phyloP scores from a whole-genome alignment of 2,329 filamentous ascomycete genomes.

The Dothideomycetidae sp. region DNA sequence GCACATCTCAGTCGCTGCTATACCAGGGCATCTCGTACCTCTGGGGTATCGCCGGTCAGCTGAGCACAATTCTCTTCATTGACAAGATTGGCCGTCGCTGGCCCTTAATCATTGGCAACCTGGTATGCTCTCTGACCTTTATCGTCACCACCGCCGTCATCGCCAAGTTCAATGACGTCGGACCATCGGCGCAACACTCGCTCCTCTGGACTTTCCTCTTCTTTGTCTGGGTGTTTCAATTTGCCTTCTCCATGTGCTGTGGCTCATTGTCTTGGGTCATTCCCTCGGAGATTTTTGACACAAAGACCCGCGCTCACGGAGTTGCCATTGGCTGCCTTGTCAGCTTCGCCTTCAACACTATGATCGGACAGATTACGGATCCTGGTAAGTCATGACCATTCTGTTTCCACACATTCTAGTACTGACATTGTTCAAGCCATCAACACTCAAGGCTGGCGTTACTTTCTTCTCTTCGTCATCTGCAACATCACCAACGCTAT shows the following conservation, averaged over 20 bases:
- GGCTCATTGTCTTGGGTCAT: slow-evolving; percentile 18
- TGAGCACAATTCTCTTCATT: slow-evolving; percentile 15
- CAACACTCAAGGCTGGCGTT: slow-evolving; percentile 19
- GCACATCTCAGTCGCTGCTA: slow-evolving; percentile 13
- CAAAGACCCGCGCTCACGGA: slow-evolving; percentile 14
- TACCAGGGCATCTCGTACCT: slow-evolving; percentile 15
- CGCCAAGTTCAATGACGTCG: slow-evolving; percentile 12
- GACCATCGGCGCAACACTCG: slow-evolving; percentile 13
- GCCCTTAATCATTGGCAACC: slow-evolving; percentile 15
- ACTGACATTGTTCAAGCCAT: no score
- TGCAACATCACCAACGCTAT: slow-evolving; percentile 18
- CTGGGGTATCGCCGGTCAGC: slow-evolving; percentile 14
- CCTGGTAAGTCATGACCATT: slow-evolving; percentile 15
- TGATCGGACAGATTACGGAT: slow-evolving; percentile 20
- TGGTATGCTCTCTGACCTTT: slow-evolving; percentile 14
- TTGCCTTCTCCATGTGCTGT: slow-evolving; percentile 14
- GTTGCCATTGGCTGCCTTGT: slow-evolving; percentile 16
- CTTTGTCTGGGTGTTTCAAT: slow-evolving; percentile 18
- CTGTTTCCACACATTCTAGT: no score
- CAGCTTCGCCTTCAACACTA: slow-evolving; percentile 21
- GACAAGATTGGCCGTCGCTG: slow-evolving; percentile 16
- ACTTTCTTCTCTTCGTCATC: slow-evolving; percentile 18
- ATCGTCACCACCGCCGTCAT: slow-evolving; percentile 16
- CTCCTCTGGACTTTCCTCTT: slow-evolving; percentile 19
- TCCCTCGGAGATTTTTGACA: slow-evolving; percentile 20